A percentile compares a stretch with the other conserved stretches of the same genome.
Evolutionary conservation across 305 asterid species (phyloP).

Genomic region (Solanum hybrid): DNA sequence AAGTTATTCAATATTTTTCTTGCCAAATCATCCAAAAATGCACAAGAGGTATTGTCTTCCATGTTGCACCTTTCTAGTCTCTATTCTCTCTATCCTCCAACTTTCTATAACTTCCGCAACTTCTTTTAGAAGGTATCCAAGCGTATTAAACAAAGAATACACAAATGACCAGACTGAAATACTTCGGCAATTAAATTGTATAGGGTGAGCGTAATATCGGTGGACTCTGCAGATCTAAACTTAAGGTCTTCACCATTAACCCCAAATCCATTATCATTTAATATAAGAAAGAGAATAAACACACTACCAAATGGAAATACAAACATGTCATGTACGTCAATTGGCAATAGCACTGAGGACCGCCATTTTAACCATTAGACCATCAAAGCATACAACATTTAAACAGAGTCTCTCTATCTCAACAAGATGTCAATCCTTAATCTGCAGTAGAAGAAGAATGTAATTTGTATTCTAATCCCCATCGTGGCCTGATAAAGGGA

Average conservation of each 20-base stretch:
- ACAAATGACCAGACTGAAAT: not conserved
- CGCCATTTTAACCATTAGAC: not conserved
- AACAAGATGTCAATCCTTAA: not conserved
- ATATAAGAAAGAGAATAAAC: not conserved
- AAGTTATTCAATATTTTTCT: not conserved
- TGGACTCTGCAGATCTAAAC: not conserved
- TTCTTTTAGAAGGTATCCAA: not conserved
- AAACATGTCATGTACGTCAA: not conserved
- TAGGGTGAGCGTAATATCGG: not conserved
- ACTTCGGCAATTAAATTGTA: not conserved
- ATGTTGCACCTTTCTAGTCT: not conserved
- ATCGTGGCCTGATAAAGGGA: not conserved
- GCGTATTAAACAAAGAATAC: not conserved
- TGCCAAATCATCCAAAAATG: not conserved
- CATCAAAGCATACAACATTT: not conserved
- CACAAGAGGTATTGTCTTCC: not conserved
- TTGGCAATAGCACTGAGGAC: not conserved
- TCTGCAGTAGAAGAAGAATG: not conserved
- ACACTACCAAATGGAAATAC: not conserved
- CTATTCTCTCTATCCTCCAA: not conserved
- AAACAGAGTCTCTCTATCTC: not conserved
- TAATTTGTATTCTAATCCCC: not conserved
- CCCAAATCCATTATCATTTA: not conserved
- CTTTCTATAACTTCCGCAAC: not conserved
- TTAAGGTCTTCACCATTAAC: not conserved